Percentiles rank a stretch among this genome's conserved stretches.
Evolutionary conservation across 306 rosid species (phyloP).

Genomic region (Cajanus cajan): DNA sequence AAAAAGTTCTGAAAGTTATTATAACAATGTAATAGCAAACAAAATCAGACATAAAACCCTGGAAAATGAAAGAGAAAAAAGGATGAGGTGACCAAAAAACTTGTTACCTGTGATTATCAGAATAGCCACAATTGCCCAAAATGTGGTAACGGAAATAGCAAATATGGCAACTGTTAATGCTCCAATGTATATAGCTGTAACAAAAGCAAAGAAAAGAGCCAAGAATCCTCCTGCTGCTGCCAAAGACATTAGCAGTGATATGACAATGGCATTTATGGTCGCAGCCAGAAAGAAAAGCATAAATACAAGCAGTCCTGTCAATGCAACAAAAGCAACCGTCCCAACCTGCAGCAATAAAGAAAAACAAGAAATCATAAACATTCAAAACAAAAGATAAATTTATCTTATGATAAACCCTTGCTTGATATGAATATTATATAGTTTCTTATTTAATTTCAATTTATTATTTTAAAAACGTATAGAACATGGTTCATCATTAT

Average conservation of each 20-base stretch:
- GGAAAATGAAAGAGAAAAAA: constrained; percentile 20
- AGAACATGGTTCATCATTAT: background rate
- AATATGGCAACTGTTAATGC: constrained; percentile 74
- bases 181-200: constrained; percentile 72
- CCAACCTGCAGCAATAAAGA: constrained; percentile 68
- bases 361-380: constrained; percentile 5
- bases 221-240: constrained; percentile 96
- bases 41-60: background rate
- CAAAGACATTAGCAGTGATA: constrained; percentile 72
- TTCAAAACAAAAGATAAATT: background rate
- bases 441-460: background rate
- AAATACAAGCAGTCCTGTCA: constrained; percentile 82
- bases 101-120: constrained; percentile 68
- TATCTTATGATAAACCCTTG: background rate
- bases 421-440: constrained; percentile 2
- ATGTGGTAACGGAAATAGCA: constrained; percentile 58
- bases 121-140: constrained; percentile 60
- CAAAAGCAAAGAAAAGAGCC: constrained; percentile 76
- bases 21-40: constrained; percentile 19
- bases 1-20: background rate
- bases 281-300: constrained; percentile 84
- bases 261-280: constrained; percentile 68
- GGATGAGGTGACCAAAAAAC: constrained; percentile 9
- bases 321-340: constrained; percentile 50
- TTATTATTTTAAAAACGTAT: background rate